Base-by-base conservation (phyloP, 2,329 filamentous ascomycete genomes). In the Colletotrichum sublineola region DNA sequence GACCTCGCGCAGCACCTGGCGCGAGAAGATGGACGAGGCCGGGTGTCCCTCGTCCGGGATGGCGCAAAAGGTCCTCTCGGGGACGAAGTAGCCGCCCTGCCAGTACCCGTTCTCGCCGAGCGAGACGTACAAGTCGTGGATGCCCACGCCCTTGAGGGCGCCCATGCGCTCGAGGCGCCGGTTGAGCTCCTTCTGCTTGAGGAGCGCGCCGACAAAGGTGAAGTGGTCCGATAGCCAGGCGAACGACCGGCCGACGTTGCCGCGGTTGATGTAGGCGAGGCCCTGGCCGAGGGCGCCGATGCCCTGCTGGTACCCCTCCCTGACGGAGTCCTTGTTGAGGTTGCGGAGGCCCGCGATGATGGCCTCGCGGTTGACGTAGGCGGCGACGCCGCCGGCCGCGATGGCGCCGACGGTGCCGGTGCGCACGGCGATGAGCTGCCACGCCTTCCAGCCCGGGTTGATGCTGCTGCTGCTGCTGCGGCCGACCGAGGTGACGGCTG, bases 351-450 rank as follows among this genome's bases (percentile, higher is more conserved):
- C 85, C 24, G 82, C 80, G 75, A 89, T 77, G 73, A 97, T 91
- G 75, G 91, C 87, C 71, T 93, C 89, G 29, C 93, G 89, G 78
- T 96, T 93, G 75, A 91, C 88, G 82, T 96, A 97, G 2, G 94
- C 92, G 0, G 93, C 93, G 0, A 95, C 94, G 1, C 93, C 93
- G 1, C 94, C 94, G 0, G 93, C 94, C 0, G 91, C 91, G 38
- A 95, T 94, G 14, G 95, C 90, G 1, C 94, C 94, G 0, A 94
- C 93, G 0, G 93, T 95, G 1, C 94, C 94, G 0, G 94, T 94
- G 63, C 92, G 92, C 81, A 96, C 91, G 29, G 94, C 94, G 57
- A 95, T 89, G 3, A 88, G 78, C 76, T 89, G 87, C 88, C 88
- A 90, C 0, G 84, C 82, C 69, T 86, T 86, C 86, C 86, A 89